Base-by-base conservation (phyloP, 768 basidiomycete species). In the Trametes punicea region DNA sequence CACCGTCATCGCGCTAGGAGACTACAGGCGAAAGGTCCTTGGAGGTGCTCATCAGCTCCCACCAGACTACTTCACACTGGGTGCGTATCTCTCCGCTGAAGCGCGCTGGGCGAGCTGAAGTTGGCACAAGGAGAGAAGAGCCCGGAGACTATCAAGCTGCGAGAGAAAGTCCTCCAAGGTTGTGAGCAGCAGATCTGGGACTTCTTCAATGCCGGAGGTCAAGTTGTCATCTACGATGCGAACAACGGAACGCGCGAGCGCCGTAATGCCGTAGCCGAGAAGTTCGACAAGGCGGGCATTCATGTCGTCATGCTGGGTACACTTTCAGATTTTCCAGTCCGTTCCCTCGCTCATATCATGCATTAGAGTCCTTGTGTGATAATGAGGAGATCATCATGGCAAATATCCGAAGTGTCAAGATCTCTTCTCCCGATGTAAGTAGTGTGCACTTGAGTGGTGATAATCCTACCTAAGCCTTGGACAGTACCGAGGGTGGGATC, bases 161-260 rank as follows among this genome's bases (percentile, higher is more conserved):
- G 97, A 48, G 78, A 82, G 63, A 81, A 77, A 64, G 83, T 96
- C 60, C 82, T 86, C 39, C 77, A 80, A 0, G 91, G 88, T n/a
- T 90, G 97, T 60, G 94, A 98, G 73, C 80, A 89, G 69, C 75
- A 87, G 45, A 93, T 98, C 38, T 87, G 84, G 82, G 84, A 93
- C 60, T 97, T 89, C 72, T 98, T 96, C 71, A 78, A 80, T 56
- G 73, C 71, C 2, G 88, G 92, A 5, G 97, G 96, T 0, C 97
- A 99, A 70, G 95, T 98, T 23, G 93, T 96, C 33, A 95, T 99
- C 60, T 98, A 98, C 74, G 97, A 99, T 69, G 97, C 97, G 26
- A 99, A 99, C 67, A 98, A 98, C 64, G 93, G 93, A 1, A 84
- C 83, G 6, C 76, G 78, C 20, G 79, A 77, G 44, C 79, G 79